A percentile compares a stretch with the other conserved stretches of the same genome.
phyloP scores from a whole-genome alignment of 2,329 filamentous ascomycete species.

The Alternaria infectoria region DNA sequence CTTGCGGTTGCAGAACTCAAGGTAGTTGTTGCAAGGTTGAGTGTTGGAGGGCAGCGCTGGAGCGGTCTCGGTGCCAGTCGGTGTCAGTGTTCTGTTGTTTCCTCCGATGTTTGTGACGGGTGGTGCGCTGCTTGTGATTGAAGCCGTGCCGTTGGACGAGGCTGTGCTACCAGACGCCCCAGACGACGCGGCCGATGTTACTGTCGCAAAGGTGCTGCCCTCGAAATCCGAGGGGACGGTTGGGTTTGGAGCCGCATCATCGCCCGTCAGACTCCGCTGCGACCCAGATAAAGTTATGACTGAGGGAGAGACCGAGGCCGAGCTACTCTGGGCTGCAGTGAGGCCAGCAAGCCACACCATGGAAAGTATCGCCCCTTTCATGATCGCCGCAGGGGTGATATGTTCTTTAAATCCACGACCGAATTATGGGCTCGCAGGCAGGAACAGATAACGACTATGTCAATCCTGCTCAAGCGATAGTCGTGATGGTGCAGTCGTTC shows the following conservation, averaged over 20 bases:
- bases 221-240: slow-evolving; percentile 39
- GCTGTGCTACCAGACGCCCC: slow-evolving; percentile 20
- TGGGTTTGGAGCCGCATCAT: slow-evolving; percentile 30
- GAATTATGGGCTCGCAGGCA: neutral
- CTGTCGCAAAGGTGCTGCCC: slow-evolving; percentile 35
- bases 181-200: slow-evolving; percentile 13
- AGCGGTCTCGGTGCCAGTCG: slow-evolving; percentile 31
- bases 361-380: slow-evolving; percentile 28
- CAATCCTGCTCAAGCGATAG: neutral
- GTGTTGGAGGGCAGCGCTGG: slow-evolving; percentile 46
- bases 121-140: slow-evolving; percentile 14
- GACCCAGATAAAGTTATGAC: slow-evolving; percentile 34
- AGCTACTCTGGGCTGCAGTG: slow-evolving; percentile 31
- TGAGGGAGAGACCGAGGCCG: slow-evolving; percentile 25
- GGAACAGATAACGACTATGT: neutral
- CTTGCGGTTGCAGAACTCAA: slow-evolving; percentile 48
- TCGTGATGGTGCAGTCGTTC: neutral
- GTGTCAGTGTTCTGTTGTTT: slow-evolving; percentile 33
- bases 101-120: slow-evolving; percentile 39
- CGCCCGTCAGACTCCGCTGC: slow-evolving; percentile 21
- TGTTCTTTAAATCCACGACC: neutral
- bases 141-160: slow-evolving; percentile 27
- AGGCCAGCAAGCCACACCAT: slow-evolving; percentile 35
- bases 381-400: slow-evolving; percentile 19
- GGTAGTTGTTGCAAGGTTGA: slow-evolving; percentile 51